Percentiles rank a stretch among this genome's conserved stretches.
Conservation (phyloP, 2,329 filamentous ascomycete genomes). For the Pseudocercospora eumusae region DNA sequence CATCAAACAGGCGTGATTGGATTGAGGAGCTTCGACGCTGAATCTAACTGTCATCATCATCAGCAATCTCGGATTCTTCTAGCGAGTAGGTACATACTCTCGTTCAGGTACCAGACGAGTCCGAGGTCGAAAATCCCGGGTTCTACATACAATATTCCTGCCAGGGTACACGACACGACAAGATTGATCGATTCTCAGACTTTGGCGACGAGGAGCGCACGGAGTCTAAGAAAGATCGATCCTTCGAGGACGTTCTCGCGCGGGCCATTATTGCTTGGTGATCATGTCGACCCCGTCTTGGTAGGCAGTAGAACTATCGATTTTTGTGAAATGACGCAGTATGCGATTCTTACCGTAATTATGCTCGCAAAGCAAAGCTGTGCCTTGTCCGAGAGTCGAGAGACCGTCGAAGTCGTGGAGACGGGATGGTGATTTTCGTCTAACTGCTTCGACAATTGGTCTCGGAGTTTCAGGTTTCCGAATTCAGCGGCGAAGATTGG, state of each 20-base stretch:
- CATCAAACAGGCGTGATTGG: not conserved
- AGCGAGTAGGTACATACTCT: not conserved
- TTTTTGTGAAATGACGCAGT: not conserved
- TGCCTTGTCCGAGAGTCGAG: not conserved
- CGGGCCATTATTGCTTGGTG: not conserved
- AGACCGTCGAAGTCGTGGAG: not conserved
- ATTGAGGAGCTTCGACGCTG: too few species aligned
- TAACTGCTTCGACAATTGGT: not conserved
- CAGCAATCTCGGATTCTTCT: not conserved
- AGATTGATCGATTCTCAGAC: not conserved
- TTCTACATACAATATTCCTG: too few species aligned
- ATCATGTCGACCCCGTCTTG: slow-evolving; percentile 2
- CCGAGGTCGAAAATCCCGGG: not conserved
- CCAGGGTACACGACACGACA: not conserved
- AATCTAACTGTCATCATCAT: not conserved
- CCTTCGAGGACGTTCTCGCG: not conserved
- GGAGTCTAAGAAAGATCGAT: not conserved
- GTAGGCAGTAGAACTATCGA: not conserved
- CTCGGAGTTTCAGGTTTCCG: not conserved
- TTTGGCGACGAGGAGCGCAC: not conserved
- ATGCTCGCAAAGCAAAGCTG: not conserved
- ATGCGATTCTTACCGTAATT: not conserved
- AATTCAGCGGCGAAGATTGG: not conserved
- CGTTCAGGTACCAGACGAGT: not conserved
- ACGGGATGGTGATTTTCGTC: not conserved